phyloP scores from a whole-genome alignment of 768 basidiomycete species.

The Termitomyces sp. region DNA sequence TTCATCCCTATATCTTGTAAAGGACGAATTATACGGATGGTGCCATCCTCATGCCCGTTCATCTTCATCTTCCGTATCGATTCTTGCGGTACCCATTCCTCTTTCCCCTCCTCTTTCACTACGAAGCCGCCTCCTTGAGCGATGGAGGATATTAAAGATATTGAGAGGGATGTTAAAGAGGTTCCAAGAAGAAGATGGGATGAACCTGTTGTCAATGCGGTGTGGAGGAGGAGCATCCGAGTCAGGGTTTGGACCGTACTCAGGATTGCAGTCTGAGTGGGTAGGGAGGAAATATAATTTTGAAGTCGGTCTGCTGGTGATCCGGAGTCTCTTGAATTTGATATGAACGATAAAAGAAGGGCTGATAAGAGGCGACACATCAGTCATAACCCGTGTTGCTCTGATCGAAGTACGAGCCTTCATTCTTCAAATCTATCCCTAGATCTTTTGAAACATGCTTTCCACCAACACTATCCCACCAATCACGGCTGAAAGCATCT shows the following conservation, averaged over 20 bases:
- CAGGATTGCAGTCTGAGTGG: conserved; percentile 67
- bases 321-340: conserved; percentile 3
- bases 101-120: conserved; percentile 61
- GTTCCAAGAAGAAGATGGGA: conserved; percentile 80
- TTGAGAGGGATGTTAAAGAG: conserved; percentile 70
- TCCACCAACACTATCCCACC: conserved; percentile 54
- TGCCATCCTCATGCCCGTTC: conserved; percentile 8
- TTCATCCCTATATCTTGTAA: conserved; percentile 72
- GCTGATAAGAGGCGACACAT: conserved; percentile 17
- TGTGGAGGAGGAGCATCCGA: conserved; percentile 66
- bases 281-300: conserved; percentile 57
- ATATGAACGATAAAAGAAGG: conserved; percentile 22
- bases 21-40: conserved; percentile 56
- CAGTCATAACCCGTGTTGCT: not conserved
- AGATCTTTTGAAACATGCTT: conserved; percentile 20
- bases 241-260: conserved; percentile 52
- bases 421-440: conserved; percentile 43
- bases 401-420: conserved; percentile 31
- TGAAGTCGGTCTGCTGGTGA: conserved; percentile 29
- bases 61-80: conserved; percentile 5
- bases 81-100: conserved; percentile 51
- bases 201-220: conserved; percentile 48
- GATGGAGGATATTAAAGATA: conserved; percentile 67
- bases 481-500: conserved; percentile 62
- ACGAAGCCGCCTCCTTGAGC: conserved; percentile 73